Percentiles rank a stretch among this genome's conserved stretches.
Evolutionary conservation across 2,329 filamentous ascomycete species (phyloP).

Genomic region (Curvularia sp.): DNA sequence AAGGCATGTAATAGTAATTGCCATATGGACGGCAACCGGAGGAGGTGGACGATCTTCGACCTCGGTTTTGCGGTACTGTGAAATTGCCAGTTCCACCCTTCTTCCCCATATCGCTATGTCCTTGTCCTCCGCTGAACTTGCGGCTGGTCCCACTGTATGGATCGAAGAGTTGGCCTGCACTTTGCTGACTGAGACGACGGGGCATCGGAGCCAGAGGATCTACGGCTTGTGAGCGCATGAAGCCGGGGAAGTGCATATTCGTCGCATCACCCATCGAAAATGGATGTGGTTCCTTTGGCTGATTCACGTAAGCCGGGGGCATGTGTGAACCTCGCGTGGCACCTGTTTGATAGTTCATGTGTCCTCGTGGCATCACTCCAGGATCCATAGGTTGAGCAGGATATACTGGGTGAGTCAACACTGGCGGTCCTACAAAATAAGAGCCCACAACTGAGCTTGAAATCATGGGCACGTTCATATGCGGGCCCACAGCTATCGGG

Average conservation of each 20-base stretch:
- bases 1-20: slow-evolving; percentile 18
- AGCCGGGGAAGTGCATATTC: slow-evolving; percentile 30
- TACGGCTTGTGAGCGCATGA: slow-evolving; percentile 15
- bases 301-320: slow-evolving; percentile 22
- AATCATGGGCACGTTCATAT: slow-evolving; percentile 14
- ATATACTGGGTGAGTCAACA: slow-evolving; percentile 20
- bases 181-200: slow-evolving; percentile 16
- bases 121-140: slow-evolving; percentile 27
- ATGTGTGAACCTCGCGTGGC: slow-evolving; percentile 19
- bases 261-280: slow-evolving; percentile 40
- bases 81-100: slow-evolving; percentile 24
- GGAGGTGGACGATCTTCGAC: slow-evolving; percentile 32
- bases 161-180: slow-evolving; percentile 23
- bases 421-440: slow-evolving; percentile 19
- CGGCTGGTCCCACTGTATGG: slow-evolving; percentile 16
- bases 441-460: slow-evolving; percentile 19
- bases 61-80: slow-evolving; percentile 20
- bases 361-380: slow-evolving; percentile 16
- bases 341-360: slow-evolving; percentile 21
- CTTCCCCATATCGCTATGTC: slow-evolving; percentile 18
- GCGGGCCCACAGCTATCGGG: slow-evolving; percentile 23
- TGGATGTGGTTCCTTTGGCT: slow-evolving; percentile 15
- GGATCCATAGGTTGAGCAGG: slow-evolving; percentile 22
- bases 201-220: slow-evolving; percentile 17
- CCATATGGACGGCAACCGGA: slow-evolving; percentile 20